A percentile compares a stretch with the other conserved stretches of the same genome.
Evolutionary conservation across 2,329 filamentous ascomycete genomes (phyloP).

Genomic region (Annulohypoxylon truncatum): DNA sequence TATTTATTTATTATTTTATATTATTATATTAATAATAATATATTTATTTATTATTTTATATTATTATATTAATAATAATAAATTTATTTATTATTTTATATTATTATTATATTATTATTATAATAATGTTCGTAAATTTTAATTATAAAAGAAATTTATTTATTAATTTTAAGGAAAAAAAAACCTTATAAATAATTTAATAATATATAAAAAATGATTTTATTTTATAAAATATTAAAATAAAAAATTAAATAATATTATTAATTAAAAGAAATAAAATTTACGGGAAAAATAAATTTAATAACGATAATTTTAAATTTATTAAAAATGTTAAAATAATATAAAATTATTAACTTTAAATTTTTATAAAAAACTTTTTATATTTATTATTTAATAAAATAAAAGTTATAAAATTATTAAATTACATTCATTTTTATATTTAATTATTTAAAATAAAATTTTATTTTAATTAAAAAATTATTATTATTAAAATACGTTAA

Average conservation of each 20-base stretch:
- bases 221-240: neutral
- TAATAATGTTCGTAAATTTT: too few relatives aligned
- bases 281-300: conserved; percentile 6
- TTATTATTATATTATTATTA: too few relatives aligned
- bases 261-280: neutral
- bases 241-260: neutral
- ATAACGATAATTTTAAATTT: neutral
- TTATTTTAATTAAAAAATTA: too few relatives aligned
- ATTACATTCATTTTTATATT: neutral
- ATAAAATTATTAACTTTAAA: too few relatives aligned
- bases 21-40: neutral
- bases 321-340: neutral
- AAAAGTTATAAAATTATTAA: neutral
- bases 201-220: neutral
- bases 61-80: too few relatives aligned
- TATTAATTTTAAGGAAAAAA: too few relatives aligned
- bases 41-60: neutral
- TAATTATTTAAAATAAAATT: too few relatives aligned
- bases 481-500: too few relatives aligned
- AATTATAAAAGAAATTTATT: too few relatives aligned
- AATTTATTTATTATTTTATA: neutral
- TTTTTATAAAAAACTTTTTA: too few relatives aligned
- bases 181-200: too few relatives aligned
- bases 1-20: neutral
- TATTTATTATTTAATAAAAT: neutral